These are phyloP conservation scores for Solanum chiquidenum DNA, from an alignment of 257 asterid species.

Conservation along the genomic window DNA sequence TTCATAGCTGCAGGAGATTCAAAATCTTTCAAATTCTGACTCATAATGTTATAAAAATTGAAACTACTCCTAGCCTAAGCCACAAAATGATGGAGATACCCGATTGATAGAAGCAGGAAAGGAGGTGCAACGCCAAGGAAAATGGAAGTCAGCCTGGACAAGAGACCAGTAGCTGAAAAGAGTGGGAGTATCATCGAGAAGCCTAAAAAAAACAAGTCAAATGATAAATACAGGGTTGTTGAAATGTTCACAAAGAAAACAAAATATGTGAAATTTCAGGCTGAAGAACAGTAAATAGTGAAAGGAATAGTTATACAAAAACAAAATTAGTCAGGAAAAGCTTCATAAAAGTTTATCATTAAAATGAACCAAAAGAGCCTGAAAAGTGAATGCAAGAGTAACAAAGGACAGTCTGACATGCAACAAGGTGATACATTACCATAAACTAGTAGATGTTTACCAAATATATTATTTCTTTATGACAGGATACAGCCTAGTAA, in stretches of 20 bases:
- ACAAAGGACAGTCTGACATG: neutral
- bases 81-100: slow-evolving; percentile 36
- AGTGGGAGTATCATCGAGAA: slow-evolving; percentile 82
- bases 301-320: neutral
- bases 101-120: slow-evolving; percentile 86
- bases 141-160: slow-evolving; percentile 79
- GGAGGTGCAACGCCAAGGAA: slow-evolving; percentile 96
- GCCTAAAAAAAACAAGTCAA: slow-evolving; percentile 32
- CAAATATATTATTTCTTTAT: neutral
- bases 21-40: neutral
- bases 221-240: neutral
- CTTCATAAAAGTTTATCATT: neutral
- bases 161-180: slow-evolving; percentile 60
- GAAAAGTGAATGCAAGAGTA: neutral
- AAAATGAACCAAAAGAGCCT: neutral
- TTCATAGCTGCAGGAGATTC: slow-evolving; percentile 64
- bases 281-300: neutral
- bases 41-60: neutral
- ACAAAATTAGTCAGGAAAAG: neutral
- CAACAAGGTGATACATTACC: neutral
- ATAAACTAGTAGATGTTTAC: neutral
- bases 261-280: neutral
- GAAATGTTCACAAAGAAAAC: neutral
- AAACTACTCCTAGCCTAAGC: neutral
- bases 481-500: neutral